phyloP scores from a whole-genome alignment of 805 yeast genomes.

The Pichia heedii region DNA sequence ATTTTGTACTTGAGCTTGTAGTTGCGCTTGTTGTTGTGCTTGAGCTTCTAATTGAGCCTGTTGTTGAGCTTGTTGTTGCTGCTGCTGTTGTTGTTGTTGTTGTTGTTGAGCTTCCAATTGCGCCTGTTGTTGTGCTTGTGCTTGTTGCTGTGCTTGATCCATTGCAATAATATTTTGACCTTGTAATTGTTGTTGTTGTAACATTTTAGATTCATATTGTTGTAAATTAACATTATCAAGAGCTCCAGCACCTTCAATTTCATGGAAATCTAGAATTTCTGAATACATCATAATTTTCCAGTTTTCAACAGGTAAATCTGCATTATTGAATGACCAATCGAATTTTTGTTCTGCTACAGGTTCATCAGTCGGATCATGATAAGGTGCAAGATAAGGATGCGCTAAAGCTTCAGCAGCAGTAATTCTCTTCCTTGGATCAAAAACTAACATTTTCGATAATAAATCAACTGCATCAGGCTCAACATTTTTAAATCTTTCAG shows the following conservation, averaged over 20 bases:
- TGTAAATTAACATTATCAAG: slow-evolving; percentile 12
- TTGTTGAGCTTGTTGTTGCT: no score
- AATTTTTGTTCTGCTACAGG: slow-evolving; percentile 88
- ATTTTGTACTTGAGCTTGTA: no score
- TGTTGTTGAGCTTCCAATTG: not conserved
- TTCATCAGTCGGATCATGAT: slow-evolving; percentile 96
- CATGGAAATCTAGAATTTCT: slow-evolving; percentile 93
- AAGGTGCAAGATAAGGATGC: slow-evolving; percentile 88
- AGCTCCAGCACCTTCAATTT: slow-evolving; percentile 47
- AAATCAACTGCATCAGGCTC: slow-evolving; percentile 85
- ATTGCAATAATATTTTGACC: slow-evolving; percentile 10
- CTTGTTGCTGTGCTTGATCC: slow-evolving; percentile 6
- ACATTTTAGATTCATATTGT: slow-evolving; percentile 16
- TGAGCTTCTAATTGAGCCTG: no score
- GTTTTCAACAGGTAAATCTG: slow-evolving; percentile 93
- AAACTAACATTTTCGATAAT: slow-evolving; percentile 81
- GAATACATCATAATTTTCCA: slow-evolving; percentile 99
- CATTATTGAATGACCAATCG: slow-evolving; percentile 98
- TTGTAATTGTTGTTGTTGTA: slow-evolving; percentile 19
- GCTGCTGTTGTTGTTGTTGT: no score
- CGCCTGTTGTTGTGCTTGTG: slow-evolving; percentile 1
- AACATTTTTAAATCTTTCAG: slow-evolving; percentile 68
- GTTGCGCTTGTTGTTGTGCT: slow-evolving; percentile 1
- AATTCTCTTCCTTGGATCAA: slow-evolving; percentile 90
- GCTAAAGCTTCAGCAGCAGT: slow-evolving; percentile 85